These are phyloP conservation scores for Solanum neorickii DNA, from an alignment of 257 asterid genomes.

Conservation along the genomic window DNA sequence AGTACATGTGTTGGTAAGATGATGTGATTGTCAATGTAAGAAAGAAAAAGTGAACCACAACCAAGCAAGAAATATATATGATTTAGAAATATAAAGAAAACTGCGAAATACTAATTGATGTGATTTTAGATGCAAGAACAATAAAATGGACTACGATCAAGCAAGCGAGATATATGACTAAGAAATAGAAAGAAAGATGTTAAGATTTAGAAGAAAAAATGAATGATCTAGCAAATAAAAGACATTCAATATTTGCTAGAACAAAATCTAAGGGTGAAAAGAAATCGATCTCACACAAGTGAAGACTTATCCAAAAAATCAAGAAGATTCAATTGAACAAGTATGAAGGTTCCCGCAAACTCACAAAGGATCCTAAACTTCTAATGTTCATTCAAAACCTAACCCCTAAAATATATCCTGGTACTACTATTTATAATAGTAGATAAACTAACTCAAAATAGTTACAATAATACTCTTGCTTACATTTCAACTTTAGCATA, in stretches of 20 bases:
- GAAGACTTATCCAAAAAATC: not conserved
- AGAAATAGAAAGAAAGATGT: too few species aligned
- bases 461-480: too few species aligned
- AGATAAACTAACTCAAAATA: too few species aligned
- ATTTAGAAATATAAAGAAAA: not conserved
- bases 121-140: not conserved
- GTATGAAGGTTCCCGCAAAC: too few species aligned
- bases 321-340: not conserved
- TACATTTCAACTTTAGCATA: too few species aligned
- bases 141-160: not conserved
- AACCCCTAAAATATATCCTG: too few species aligned
- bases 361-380: too few species aligned
- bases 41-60: not conserved
- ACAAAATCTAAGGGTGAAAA: not conserved
- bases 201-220: not conserved
- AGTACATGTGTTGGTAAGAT: not conserved
- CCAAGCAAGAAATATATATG: not conserved
- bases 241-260: not conserved
- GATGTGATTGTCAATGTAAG: not conserved
- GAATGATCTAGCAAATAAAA: not conserved
- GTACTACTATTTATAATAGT: too few species aligned
- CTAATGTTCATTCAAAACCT: too few species aligned
- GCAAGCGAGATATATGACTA: not conserved
- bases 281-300: not conserved
- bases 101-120: not conserved